Base-by-base conservation (phyloP, 495 filamentous ascomycete species). In the Aspergillus nidulans region DNA sequence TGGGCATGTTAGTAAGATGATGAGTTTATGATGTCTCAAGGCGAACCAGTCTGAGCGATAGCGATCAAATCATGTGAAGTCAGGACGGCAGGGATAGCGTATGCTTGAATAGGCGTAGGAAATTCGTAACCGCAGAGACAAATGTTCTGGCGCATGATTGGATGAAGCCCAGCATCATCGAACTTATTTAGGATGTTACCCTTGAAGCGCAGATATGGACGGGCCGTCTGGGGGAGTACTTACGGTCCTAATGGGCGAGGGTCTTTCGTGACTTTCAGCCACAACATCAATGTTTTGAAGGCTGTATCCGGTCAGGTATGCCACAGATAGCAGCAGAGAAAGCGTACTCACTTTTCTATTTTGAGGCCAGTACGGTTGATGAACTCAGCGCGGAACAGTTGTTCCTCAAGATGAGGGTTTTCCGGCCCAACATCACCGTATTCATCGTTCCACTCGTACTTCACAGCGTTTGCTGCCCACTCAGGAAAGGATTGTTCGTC, bases 41-140 rank as follows among this genome's bases (percentile, higher is more conserved):
- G 75, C 83, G 68, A 72, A 96, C 92, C 94, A 38, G 94, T 98
- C 67, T 97, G 92, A 6, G 94, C 90, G 61, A 91, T 84, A 2
- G 82, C 92, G 53, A 97, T 86, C 41, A 97, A 65, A 64, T 98
- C 94, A 57, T 85, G 76, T 6, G 85, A 84, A 30, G 79, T 67
- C 8, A 84, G 63, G 39, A 97, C 81, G 0, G 90, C 85, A 0
- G 94, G 91, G 20, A 98, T 78, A 36, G 79, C 81, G 63, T 91
- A 97, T 12, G 80, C 76, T 66, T 98, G 94, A 44, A 98, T 91
- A 0, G 91, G 86, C 12, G 94, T 97, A 0, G 94, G 91, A 2
- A 75, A 59, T 1, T 71, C 58, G 58, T 87, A 90, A 1, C 81
- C 77, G 34, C 84, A 83, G 2, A 91, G 77, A 56, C 81, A 57